These are phyloP conservation scores for Sugiyamaella smithiae DNA, from an alignment of 805 yeast genomes.

Conservation along the genomic window DNA sequence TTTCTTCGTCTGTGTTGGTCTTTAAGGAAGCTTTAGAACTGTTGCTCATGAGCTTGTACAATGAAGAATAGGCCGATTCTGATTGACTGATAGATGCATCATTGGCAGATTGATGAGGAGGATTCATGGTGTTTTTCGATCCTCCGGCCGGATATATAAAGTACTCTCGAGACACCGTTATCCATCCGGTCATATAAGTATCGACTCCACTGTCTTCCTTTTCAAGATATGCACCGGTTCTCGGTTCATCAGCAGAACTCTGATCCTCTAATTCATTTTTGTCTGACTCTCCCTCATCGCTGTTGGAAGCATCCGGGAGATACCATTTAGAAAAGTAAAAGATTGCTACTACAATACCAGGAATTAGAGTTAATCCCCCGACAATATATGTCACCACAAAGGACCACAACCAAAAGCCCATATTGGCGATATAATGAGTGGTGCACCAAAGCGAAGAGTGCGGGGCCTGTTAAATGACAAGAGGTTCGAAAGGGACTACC, in stretches of 20 bases:
- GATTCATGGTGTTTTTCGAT: slow-evolving; percentile 34
- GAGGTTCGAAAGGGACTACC: no score
- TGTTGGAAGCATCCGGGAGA: slow-evolving; percentile 31
- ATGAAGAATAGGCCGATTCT: slow-evolving; percentile 58
- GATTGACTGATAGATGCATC: slow-evolving; percentile 35
- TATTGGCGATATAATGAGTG: background rate
- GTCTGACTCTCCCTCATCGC: slow-evolving; percentile 20
- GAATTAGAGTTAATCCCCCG: slow-evolving; percentile 83
- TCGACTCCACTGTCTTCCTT: slow-evolving; percentile 57
- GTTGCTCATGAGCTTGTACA: slow-evolving; percentile 55
- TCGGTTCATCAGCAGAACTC: slow-evolving; percentile 34
- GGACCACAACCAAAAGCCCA: background rate
- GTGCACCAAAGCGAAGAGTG: background rate
- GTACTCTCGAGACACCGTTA: slow-evolving; percentile 78
- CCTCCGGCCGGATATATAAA: slow-evolving; percentile 46
- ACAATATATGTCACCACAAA: slow-evolving; percentile 47
- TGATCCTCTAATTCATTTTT: slow-evolving; percentile 33
- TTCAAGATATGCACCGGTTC: slow-evolving; percentile 62
- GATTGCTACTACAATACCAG: slow-evolving; percentile 45
- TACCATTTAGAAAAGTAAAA: slow-evolving; percentile 39
- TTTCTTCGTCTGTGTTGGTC: background rate
- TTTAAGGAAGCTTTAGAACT: background rate
- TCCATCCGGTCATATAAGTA: slow-evolving; percentile 66
- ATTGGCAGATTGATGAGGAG: slow-evolving; percentile 31
- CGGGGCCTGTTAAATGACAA: no score